Percentiles rank a stretch among this genome's conserved stretches.
phyloP scores from a whole-genome alignment of 345 rosid species.

The Lepidium aucheri region DNA sequence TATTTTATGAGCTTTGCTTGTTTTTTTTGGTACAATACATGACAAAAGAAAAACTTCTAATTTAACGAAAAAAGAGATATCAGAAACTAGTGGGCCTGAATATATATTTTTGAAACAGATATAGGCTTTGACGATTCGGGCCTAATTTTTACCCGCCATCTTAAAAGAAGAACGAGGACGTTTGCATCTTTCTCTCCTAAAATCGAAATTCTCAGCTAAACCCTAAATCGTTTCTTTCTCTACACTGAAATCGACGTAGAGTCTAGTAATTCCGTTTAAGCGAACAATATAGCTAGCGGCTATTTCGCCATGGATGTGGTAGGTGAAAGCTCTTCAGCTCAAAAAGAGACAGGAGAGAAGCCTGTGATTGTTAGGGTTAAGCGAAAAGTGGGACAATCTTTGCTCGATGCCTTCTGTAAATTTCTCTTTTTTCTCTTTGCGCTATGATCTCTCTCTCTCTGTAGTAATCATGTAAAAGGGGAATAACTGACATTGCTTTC shows the following conservation, averaged over 20 bases:
- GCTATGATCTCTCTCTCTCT: background rate
- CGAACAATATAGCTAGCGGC: too few species aligned
- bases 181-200: background rate
- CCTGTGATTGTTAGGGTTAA: conserved; percentile 64
- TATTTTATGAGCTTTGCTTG: too few species aligned
- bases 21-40: too few species aligned
- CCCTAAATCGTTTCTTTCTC: too few species aligned
- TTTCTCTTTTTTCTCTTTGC: background rate
- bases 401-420: conserved; percentile 57
- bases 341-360: conserved; percentile 26
- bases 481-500: background rate
- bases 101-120: too few species aligned
- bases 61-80: too few species aligned
- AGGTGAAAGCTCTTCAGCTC: conserved; percentile 33
- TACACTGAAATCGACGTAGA: background rate
- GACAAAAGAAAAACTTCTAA: too few species aligned
- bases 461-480: background rate
- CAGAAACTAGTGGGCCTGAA: too few species aligned
- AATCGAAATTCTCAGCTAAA: too few species aligned
- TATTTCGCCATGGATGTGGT: conserved; percentile 23
- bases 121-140: background rate
- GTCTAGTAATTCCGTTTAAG: too few species aligned
- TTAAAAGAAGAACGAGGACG: background rate
- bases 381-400: conserved; percentile 42
- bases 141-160: background rate